These are phyloP conservation scores for Coemansia sp. DNA, from an alignment of 192 early-diverging fungal genomes.

Conservation along the genomic window DNA sequence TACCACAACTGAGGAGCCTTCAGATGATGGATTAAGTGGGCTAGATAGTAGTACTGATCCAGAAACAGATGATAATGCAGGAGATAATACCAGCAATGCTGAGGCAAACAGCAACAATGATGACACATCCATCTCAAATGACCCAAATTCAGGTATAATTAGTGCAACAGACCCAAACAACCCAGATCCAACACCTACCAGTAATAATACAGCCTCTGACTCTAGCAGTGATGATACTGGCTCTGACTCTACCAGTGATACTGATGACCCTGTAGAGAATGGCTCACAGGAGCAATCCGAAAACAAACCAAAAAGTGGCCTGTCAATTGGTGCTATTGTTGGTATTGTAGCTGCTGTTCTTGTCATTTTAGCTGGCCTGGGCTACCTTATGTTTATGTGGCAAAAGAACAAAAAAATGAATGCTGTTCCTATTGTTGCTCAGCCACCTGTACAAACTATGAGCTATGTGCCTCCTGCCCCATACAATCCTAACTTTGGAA, in stretches of 20 bases:
- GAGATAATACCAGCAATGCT: neutral
- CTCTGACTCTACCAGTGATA: neutral
- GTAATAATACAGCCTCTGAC: neutral
- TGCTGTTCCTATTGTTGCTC: neutral
- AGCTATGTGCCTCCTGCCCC: neutral
- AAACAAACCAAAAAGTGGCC: neutral
- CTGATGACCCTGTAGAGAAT: neutral
- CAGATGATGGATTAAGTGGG: constrained; percentile 1
- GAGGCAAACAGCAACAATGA: neutral
- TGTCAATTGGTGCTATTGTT: neutral
- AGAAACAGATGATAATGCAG: neutral
- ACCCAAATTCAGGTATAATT: neutral
- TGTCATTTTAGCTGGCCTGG: neutral
- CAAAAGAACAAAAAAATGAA: neutral
- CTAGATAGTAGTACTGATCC: neutral
- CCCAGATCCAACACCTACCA: neutral
- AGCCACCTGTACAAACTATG: neutral
- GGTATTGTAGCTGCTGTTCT: constrained; percentile 4
- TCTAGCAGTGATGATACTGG: neutral
- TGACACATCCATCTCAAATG: neutral
- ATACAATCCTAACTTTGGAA: neutral
- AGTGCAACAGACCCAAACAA: neutral
- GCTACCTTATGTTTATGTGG: constrained; percentile 1
- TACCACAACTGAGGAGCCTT: neutral
- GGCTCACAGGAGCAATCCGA: neutral